Percentiles rank a stretch among this genome's conserved stretches.
phyloP scores from a whole-genome alignment of 2,329 filamentous ascomycete species.

The Colletotrichum camelliae region DNA sequence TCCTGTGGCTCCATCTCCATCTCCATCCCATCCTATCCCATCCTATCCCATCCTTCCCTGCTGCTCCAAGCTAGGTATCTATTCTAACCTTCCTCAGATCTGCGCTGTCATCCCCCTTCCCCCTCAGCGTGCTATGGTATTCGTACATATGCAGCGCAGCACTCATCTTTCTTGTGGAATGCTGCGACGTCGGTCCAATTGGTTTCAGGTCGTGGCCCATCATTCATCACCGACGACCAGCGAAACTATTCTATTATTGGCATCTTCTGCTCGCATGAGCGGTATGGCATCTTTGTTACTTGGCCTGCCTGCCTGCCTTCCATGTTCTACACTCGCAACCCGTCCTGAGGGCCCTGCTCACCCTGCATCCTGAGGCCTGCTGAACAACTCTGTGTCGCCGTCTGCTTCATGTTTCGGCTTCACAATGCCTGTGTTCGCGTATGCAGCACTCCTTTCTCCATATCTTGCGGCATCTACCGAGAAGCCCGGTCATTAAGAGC shows the following conservation, averaged over 20 bases:
- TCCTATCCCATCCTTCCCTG: background rate
- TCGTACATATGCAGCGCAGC: background rate
- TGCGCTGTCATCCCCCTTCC: background rate
- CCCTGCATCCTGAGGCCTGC: constrained; percentile 1
- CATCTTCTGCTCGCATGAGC: background rate
- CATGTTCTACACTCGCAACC: background rate
- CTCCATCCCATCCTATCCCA: background rate
- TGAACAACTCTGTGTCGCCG: background rate
- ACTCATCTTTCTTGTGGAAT: background rate
- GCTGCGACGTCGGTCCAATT: background rate
- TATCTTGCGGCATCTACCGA: constrained; percentile 7
- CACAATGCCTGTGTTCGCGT: background rate
- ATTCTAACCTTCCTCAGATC: background rate
- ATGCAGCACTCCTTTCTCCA: background rate
- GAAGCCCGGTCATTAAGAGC: background rate
- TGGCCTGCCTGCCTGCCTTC: background rate
- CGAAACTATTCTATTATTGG: background rate
- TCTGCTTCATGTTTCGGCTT: constrained; percentile 16
- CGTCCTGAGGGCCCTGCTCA: background rate
- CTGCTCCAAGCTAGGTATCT: background rate
- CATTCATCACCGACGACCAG: background rate
- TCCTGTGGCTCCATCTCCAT: background rate
- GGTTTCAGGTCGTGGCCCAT: constrained; percentile 7
- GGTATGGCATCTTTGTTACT: background rate
- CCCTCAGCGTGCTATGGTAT: background rate